phyloP scores from a whole-genome alignment of 202 grass and related monocot species.

The Panicum virgatum region DNA sequence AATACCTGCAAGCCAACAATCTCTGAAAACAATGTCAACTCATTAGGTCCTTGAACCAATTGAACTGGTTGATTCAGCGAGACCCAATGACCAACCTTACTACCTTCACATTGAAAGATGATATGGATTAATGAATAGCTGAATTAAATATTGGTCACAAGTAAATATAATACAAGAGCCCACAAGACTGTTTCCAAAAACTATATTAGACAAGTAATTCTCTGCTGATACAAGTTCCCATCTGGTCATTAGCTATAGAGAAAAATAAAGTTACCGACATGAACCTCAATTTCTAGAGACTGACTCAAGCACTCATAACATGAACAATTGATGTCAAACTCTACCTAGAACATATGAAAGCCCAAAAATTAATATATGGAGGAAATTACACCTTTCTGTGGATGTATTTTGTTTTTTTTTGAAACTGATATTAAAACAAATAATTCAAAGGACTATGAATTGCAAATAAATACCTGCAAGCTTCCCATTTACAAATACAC shows the following conservation, averaged over 20 bases:
- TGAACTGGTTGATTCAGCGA: constrained; percentile 63
- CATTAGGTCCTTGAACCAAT: constrained; percentile 73
- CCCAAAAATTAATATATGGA: constrained; percentile 8
- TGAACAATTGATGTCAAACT: constrained; percentile 12
- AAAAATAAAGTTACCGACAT: background rate
- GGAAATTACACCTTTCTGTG: background rate
- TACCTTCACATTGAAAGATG: constrained; percentile 63
- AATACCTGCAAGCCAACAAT: constrained; percentile 94
- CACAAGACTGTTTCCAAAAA: background rate
- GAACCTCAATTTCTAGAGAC: background rate
- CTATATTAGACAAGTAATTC: background rate
- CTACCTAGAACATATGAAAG: background rate
- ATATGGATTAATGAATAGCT: constrained; percentile 20
- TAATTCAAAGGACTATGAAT: background rate
- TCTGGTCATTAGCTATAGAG: background rate
- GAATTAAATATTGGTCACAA: background rate
- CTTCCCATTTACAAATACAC: constrained; percentile 77
- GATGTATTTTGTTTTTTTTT: background rate
- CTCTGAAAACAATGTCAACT: constrained; percentile 76
- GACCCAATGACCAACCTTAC: constrained; percentile 89
- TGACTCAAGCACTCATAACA: constrained; percentile 6
- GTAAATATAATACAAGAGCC: constrained; percentile 6
- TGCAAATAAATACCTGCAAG: constrained; percentile 77
- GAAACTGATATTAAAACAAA: constrained; percentile 10
- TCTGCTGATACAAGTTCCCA: background rate